Evolutionary conservation across 2,329 filamentous ascomycete species (phyloP), one percentile per base, ranked within the genome.

Genomic region (Aspergillus brasiliensis): DNA sequence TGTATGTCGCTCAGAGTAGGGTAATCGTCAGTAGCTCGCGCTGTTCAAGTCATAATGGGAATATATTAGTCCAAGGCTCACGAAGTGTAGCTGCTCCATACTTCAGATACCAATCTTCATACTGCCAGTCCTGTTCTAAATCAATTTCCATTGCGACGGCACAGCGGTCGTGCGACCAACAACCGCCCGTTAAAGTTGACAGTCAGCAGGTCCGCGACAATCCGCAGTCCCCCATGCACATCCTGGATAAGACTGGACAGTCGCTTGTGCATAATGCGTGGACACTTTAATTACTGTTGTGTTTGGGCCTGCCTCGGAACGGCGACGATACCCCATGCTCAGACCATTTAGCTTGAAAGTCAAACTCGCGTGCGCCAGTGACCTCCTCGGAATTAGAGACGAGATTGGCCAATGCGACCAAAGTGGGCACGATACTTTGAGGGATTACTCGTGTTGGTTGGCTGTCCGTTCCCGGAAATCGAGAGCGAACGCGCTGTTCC

Each of bases 391-490:
- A 7, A 23, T 19, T 13, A 4, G 27, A 51, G 51, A 51, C 37
- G 51, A 34, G 55, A 56, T 52, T 28, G 47, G 46, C 23, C 34
- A 56, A 42, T 60, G 48, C 57, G 46, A 56, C 40, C 40, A 44
- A 23, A 48, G 37, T 60, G 60, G 53, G 17, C 51, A 40, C 44
- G 55, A 28, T 28, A 38, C n/a, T 28, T 55, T 46, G 38, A 34
- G 25, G 37, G 52, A 55, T 46, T 17, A 27, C 52, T 34, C 17
- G 40, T 55, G 52, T 55, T 55, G 52, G 38, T 34, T 55, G 42
- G 38, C 13, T 28, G 21, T 57, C 17, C 21, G 25, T 56, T 57
- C 61, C 60, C 58, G 59, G 58, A 63, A 54, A 23, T 54, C 52
- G 56, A 61, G 55, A 47, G n/a, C 23, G 31, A 47, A 55, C 37